Conservation (phyloP, 495 filamentous ascomycete species). For the Penicilliopsis zonata region DNA sequence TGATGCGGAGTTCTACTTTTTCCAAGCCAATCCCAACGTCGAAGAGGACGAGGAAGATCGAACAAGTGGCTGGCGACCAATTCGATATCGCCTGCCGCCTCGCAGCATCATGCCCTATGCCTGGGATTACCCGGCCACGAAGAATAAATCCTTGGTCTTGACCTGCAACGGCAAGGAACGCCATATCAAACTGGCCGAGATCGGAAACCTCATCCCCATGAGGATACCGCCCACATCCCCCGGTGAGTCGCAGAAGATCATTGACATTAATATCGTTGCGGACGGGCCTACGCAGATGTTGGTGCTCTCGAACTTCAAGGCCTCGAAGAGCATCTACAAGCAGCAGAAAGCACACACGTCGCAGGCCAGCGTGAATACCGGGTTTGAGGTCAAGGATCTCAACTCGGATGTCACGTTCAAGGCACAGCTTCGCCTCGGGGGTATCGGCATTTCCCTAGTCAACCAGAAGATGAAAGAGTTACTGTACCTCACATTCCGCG, state of each 20-base stretch:
- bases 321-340: constrained; percentile 87
- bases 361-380: constrained; percentile 45
- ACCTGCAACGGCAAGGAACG: constrained; percentile 67
- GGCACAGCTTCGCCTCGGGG: constrained; percentile 75
- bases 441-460: constrained; percentile 86
- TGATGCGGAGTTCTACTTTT: constrained; percentile 90
- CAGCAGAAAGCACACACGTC: constrained; percentile 53
- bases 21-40: constrained; percentile 65
- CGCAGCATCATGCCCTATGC: constrained; percentile 99
- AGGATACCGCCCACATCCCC: constrained; percentile 51
- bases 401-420: constrained; percentile 81
- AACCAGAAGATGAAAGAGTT: constrained; percentile 86
- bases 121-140: constrained; percentile 97
- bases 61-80: constrained; percentile 71
- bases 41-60: constrained; percentile 77
- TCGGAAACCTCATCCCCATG: constrained; percentile 88
- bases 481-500: constrained; percentile 86
- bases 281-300: constrained; percentile 92
- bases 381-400: constrained; percentile 87
- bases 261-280: constrained; percentile 90
- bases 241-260: constrained; percentile 57
- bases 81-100: constrained; percentile 85
- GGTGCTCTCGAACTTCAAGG: constrained; percentile 87
- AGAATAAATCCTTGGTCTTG: constrained; percentile 83
- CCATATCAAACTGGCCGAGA: constrained; percentile 88